Evolutionary conservation across 2,329 filamentous ascomycete genomes (phyloP), one percentile per base, ranked within the genome.

Genomic region (Chaetothyriales sp.): DNA sequence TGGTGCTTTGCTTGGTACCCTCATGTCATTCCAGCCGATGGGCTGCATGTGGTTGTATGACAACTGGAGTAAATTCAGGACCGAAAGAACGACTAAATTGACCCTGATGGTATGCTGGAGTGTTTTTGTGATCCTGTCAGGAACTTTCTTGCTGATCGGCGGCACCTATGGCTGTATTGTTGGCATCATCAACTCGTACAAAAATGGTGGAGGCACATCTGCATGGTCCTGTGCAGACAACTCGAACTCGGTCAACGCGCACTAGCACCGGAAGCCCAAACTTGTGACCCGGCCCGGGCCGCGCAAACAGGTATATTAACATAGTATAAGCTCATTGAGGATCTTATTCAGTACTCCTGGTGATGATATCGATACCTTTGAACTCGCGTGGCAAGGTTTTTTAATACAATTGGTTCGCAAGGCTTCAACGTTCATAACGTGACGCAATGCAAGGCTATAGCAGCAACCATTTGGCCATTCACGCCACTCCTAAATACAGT

Each of bases 41-140:
- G 74, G 71, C 0, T 72, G 67, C 65, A 56, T 77, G 4, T 78
- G 75, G 75, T 58, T 77, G 2, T 70, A 74, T 57, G 74, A 76
- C 51, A 70, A 77, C 54, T 59, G 61, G 13, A 51, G 25, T 19
- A 46, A 67, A 20, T 73, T 71, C 59, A 63, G 64, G 54, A 67
- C 60, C 37, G 71, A 71, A 0, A 63, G 51, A 2, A 9, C 62
- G 1, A 50, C 56, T 49, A 65, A 68, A 54, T 67, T 67, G 59
- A 53, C 61, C 0, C 56, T 67, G 29, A 75, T 56, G 51, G 50
- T 69, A 52, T 61, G 58, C 45, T 61, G 72, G 18, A 71, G 75
- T 59, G 60, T 66, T 5, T 56, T 70, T 1, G 55, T 76, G 49
- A 66, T 76, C 8, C 53, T 69, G 0, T 57, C 76, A 13, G 73